Evolutionary conservation across 345 rosid genomes (phyloP), one percentile per base, ranked within the genome.

Genomic region (Hibiscus syriacus): DNA sequence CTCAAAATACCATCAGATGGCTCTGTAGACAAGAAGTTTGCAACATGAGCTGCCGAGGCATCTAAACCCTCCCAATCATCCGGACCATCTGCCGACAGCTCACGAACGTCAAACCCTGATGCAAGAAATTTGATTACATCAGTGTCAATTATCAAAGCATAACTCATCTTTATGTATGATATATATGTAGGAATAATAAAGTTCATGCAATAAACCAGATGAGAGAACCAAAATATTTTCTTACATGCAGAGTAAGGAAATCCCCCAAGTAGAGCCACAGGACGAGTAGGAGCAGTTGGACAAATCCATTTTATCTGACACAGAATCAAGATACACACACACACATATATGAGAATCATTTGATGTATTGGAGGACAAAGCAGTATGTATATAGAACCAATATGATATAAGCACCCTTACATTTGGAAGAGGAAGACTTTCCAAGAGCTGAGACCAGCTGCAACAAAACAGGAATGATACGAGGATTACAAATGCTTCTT

Each of bases 241-340:
- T 85, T 81, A 94, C 99, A 94, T 65, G 99, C 95, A 64, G 92
- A 83, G 78, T 95, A 89, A 22, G 97, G 86, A 70, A 87, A 91
- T 76, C 98, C 99, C 58, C 97, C 92, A 52, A 94, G 91, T 64
- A 83, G 17, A 69, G 87, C 77, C 66, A 94, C 86, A 12, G 99
- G 93, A 59, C 88, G 91, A 17, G 89, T 77, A 55, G 99, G 99
- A 74, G 99, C 96, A 54, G 97, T 94, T 9, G 98, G 99, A 70
- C 96, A 94, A 79, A 94, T 91, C 99, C 99, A 94, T 81, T 91
- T 94, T 68, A 94, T 82, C 99, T 94, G 80, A 69, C 66, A 11
- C 53, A 64, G 69, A 66, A 60, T 20, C 17, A 56, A 61, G 49
- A 69, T 17, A 55, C n/a, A n/a, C n/a, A n/a, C n/a, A n/a, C 41